phyloP scores from a whole-genome alignment of 2,329 filamentous ascomycete species.

The Triangularia setosa region DNA sequence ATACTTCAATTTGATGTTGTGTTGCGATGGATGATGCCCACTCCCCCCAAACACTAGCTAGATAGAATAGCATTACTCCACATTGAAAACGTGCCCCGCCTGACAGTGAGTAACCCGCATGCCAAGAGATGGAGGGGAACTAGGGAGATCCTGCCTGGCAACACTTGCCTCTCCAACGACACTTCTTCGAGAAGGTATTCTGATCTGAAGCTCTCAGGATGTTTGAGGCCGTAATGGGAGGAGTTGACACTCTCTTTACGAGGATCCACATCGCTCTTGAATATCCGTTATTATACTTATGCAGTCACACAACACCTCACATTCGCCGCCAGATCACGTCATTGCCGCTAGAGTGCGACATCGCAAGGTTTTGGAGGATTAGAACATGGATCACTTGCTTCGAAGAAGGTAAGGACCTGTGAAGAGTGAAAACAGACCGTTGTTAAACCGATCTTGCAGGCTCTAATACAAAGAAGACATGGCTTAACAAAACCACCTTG shows the following conservation, averaged over 20 bases:
- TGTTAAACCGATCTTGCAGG: neutral
- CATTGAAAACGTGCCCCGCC: neutral
- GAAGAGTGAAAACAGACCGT: neutral
- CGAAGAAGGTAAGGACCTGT: neutral
- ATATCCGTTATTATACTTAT: neutral
- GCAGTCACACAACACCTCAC: neutral
- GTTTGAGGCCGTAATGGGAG: neutral
- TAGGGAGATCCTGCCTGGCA: neutral
- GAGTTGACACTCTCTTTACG: neutral
- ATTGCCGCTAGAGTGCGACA: conserved; percentile 4
- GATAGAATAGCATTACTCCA: neutral
- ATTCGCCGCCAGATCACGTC: conserved; percentile 1
- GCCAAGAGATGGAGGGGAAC: neutral
- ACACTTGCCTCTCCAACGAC: neutral
- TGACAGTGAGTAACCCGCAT: neutral
- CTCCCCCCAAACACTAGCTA: too few relatives aligned
- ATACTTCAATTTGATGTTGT: neutral
- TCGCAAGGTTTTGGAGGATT: neutral
- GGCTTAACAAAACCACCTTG: neutral
- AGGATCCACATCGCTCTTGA: neutral
- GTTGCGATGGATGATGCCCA: neutral
- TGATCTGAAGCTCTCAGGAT: neutral
- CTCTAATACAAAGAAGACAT: neutral
- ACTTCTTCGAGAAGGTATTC: neutral
- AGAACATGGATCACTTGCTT: neutral